A percentile compares a stretch with the other conserved stretches of the same genome.
Conservation (phyloP, 306 rosid genomes). For the Castanea sativa region DNA sequence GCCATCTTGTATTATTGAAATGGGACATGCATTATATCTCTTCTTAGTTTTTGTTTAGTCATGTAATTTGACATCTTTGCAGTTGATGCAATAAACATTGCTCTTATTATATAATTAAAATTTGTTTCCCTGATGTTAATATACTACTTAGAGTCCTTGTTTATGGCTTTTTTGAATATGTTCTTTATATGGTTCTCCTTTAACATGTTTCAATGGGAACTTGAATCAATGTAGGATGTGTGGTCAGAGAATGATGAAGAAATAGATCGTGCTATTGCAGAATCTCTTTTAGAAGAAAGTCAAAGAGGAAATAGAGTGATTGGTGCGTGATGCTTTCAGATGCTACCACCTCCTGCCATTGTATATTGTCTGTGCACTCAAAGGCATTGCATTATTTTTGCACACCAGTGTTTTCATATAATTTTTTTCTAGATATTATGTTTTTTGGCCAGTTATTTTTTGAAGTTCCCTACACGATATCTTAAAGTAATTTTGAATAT, state of each 20-base stretch:
- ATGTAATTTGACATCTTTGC: neutral
- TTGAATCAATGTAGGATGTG: slow-evolving; percentile 58
- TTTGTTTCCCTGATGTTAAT: neutral
- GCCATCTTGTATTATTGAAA: neutral
- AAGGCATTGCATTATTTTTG: neutral
- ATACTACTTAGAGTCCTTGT: too few relatives aligned
- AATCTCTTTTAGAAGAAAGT: slow-evolving; percentile 76
- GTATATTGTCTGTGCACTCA: neutral
- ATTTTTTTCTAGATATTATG: neutral
- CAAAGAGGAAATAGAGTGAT: slow-evolving; percentile 41
- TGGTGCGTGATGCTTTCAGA: slow-evolving; percentile 55
- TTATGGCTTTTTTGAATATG: neutral
- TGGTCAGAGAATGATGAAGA: slow-evolving; percentile 74
- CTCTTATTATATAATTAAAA: neutral
- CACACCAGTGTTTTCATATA: neutral
- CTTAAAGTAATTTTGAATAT: neutral
- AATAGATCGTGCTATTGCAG: slow-evolving; percentile 81
- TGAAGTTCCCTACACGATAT: neutral
- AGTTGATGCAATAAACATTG: neutral
- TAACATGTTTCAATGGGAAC: slow-evolving; percentile 28
- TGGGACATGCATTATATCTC: neutral
- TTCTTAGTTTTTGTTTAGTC: neutral
- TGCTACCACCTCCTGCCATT: neutral
- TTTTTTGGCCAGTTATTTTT: neutral
- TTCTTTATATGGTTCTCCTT: slow-evolving; percentile 9